Conservation (phyloP, 192 early-diverging fungal species). For the Phycomyces nitens region DNA sequence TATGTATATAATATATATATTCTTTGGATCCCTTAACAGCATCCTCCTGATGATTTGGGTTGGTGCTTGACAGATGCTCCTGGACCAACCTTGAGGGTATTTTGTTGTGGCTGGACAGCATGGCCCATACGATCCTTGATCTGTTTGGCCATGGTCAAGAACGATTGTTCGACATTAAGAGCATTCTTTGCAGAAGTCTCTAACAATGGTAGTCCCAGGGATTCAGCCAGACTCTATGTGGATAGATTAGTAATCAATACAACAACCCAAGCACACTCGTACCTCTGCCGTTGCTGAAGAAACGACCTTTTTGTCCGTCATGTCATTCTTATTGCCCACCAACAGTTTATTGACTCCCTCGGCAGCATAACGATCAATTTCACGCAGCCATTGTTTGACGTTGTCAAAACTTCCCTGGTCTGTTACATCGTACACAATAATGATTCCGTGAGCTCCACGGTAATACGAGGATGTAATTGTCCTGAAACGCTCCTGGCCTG, state of each 20-base stretch:
- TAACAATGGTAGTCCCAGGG: slow-evolving; percentile 85
- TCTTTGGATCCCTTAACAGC: slow-evolving; percentile 19
- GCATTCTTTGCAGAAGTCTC: slow-evolving; percentile 97
- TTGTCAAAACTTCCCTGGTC: slow-evolving; percentile 89
- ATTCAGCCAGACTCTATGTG: slow-evolving; percentile 81
- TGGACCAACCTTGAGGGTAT: slow-evolving; percentile 36
- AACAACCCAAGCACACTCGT: no score
- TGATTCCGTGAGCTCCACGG: slow-evolving; percentile 94
- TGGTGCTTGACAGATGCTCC: slow-evolving; percentile 32
- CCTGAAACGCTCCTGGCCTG: slow-evolving; percentile 95
- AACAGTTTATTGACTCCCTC: slow-evolving; percentile 95
- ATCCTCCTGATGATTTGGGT: slow-evolving; percentile 31
- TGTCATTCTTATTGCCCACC: slow-evolving; percentile 95
- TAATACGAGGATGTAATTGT: slow-evolving; percentile 96
- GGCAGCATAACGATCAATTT: slow-evolving; percentile 92
- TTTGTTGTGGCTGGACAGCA: slow-evolving; percentile 25
- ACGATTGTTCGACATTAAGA: slow-evolving; percentile 96
- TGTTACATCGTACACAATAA: slow-evolving; percentile 95
- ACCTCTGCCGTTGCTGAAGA: no score
- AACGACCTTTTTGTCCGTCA: slow-evolving; percentile 86
- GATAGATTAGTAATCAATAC: no score
- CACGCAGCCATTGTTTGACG: slow-evolving; percentile 95
- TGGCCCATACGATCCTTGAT: slow-evolving; percentile 85
- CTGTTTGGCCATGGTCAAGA: slow-evolving; percentile 99
- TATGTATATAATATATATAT: no score